Evolutionary conservation across 2,329 filamentous ascomycete species (phyloP).

Genomic region (Grosmannia clavigera): DNA sequence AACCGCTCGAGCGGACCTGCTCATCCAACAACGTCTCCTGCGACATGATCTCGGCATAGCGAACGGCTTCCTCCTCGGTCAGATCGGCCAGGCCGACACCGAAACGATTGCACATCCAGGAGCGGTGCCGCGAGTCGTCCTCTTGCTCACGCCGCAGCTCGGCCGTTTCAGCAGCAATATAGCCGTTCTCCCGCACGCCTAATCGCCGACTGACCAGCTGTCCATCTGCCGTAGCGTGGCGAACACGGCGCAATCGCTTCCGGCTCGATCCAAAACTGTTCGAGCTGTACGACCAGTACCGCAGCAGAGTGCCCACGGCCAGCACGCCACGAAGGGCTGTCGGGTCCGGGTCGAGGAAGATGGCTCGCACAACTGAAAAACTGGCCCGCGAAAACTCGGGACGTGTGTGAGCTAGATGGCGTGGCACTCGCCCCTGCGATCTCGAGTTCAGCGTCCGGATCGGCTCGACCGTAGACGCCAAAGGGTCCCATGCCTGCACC

Average conservation of each 20-base stretch:
- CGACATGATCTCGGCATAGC: slow-evolving; percentile 54
- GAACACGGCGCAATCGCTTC: slow-evolving; percentile 70
- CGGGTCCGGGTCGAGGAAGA: slow-evolving; percentile 78
- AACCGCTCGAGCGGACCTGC: slow-evolving; percentile 30
- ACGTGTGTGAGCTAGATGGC: slow-evolving; percentile 46
- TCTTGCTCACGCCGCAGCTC: slow-evolving; percentile 67
- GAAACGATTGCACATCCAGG: slow-evolving; percentile 65
- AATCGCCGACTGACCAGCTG: slow-evolving; percentile 37
- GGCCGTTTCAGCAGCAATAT: slow-evolving; percentile 74
- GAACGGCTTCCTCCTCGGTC: slow-evolving; percentile 52
- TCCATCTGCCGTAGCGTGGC: slow-evolving; percentile 51
- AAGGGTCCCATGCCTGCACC: slow-evolving; percentile 93
- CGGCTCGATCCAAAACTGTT: slow-evolving; percentile 56
- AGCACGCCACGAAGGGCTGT: slow-evolving; percentile 77
- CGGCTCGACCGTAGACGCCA: slow-evolving; percentile 66
- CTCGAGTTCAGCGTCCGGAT: slow-evolving; percentile 79
- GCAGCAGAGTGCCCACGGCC: slow-evolving; percentile 72
- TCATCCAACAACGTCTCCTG: slow-evolving; percentile 49
- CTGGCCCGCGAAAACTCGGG: slow-evolving; percentile 55
- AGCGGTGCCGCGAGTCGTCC: slow-evolving; percentile 52
- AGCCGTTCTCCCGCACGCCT: slow-evolving; percentile 60
- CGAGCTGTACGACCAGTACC: slow-evolving; percentile 90
- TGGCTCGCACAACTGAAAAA: slow-evolving; percentile 70
- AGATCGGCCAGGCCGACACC: slow-evolving; percentile 64
- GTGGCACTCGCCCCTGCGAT: slow-evolving; percentile 70